Evolutionary conservation across 306 rosid genomes (phyloP).

Genomic region (Benincasa hispida): DNA sequence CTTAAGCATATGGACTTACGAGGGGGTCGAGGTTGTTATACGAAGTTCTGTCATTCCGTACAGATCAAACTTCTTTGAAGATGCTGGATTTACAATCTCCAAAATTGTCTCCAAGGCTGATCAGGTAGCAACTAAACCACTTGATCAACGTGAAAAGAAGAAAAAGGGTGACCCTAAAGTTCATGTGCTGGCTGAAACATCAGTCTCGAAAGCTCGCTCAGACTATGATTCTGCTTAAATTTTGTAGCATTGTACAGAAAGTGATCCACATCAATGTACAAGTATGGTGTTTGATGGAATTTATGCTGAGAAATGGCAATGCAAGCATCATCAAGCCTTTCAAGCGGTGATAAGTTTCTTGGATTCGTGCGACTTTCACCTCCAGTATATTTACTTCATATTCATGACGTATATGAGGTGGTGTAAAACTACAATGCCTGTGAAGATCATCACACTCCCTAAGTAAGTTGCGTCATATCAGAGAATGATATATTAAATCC

Average conservation of each 20-base stretch:
- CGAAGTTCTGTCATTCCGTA: slow-evolving; percentile 62
- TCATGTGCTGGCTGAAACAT: slow-evolving; percentile 9
- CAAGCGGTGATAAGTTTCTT: not conserved
- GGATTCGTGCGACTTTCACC: not conserved
- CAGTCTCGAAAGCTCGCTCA: not conserved
- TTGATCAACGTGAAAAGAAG: slow-evolving; percentile 24
- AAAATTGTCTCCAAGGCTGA: slow-evolving; percentile 77
- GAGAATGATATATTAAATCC: not conserved
- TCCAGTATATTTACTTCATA: not conserved
- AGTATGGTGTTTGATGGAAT: not conserved
- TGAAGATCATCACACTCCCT: not conserved
- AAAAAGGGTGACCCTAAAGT: slow-evolving; percentile 20
- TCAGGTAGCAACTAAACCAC: slow-evolving; percentile 35
- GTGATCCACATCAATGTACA: not conserved
- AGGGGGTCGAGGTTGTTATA: slow-evolving; percentile 62
- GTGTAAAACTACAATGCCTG: not conserved
- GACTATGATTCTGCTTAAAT: not conserved
- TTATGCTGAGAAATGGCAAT: not conserved
- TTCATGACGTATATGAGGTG: not conserved
- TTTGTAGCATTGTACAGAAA: not conserved
- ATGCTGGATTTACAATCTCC: slow-evolving; percentile 67
- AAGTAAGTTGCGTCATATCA: not conserved
- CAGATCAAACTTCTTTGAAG: slow-evolving; percentile 56
- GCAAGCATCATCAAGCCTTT: not conserved
- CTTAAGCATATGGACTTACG: slow-evolving; percentile 71